Evolutionary conservation across 192 early-diverging fungal genomes (phyloP), one percentile per base, ranked within the genome.

Genomic region (Paraglomus occultum): DNA sequence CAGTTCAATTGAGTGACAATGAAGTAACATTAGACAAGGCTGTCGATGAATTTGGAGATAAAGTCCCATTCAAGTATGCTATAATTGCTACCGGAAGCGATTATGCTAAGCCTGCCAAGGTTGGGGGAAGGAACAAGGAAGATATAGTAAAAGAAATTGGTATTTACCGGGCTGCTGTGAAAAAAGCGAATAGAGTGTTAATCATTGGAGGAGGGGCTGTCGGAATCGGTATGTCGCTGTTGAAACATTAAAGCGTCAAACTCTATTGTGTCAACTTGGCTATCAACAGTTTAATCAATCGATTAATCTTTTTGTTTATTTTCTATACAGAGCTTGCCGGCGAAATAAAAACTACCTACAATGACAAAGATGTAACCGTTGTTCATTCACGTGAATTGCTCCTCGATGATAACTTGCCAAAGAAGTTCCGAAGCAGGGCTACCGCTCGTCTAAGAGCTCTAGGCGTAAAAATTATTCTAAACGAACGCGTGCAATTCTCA

Each of bases 161-260:
- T 4, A 42, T 52, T 58, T 67, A 77, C n/a, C 74, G 80, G 6
- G 44, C 51, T 6, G 78, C 76, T 6, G 46, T 89, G 38, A 72
- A 75, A 4, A 40, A 51, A 7, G 83, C 86, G 4, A 39, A 76
- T 23, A 71, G 79, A 2, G 70, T 87, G 46, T 58, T 89, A 8
- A 80, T 89, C 43, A 64, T 87, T 17, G 87, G 87, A 51, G 87
- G 86, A 39, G 87, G 87, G 1, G 75, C 86, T 5, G 83, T 85
- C 5, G 87, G 87, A 14, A 75, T 87, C 48, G 78, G 70, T 71
- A 48, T 20, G 59, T 62, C 31, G n/a, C n/a, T n/a, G n/a, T n/a
- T n/a, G 31, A 31, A 31, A 31, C 31, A 31, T 31, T 31, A 31
- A 31, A 31, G 3, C 1, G 3, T 31, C 31, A 31, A 31, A 31